These are phyloP conservation scores for Petrea volubilis DNA, from an alignment of 257 asterid genomes.

Conservation along the genomic window DNA sequence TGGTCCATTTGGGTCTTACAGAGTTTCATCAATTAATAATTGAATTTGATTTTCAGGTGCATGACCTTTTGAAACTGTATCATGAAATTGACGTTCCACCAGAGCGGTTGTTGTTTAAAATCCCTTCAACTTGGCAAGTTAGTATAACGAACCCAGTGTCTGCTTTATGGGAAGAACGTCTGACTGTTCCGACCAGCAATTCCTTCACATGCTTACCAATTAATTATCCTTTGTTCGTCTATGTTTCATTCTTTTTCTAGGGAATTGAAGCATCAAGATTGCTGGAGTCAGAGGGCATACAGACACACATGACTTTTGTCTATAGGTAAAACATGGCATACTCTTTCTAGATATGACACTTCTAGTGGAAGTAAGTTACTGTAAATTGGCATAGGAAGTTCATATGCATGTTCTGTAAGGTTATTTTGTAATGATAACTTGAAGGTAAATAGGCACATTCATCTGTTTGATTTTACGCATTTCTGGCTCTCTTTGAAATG, in stretches of 20 bases:
- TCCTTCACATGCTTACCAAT: not conserved
- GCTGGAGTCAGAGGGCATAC: slow-evolving; percentile 93
- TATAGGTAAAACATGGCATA: slow-evolving; percentile 60
- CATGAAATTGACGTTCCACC: slow-evolving; percentile 63
- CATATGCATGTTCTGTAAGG: not conserved
- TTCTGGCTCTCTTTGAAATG: not conserved
- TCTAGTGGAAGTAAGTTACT: no score
- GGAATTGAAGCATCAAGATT: slow-evolving; percentile 95
- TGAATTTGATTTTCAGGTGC: slow-evolving; percentile 56
- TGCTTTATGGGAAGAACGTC: not conserved
- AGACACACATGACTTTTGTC: slow-evolving; percentile 92
- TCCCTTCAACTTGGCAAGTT: slow-evolving; percentile 98
- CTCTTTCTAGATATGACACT: no score
- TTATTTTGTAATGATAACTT: no score
- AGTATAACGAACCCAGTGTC: slow-evolving; percentile 20
- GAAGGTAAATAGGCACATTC: no score
- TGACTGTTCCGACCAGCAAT: not conserved
- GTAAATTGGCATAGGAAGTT: no score
- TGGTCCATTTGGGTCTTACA: no score
- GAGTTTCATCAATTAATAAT: no score
- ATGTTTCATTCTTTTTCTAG: slow-evolving; percentile 35
- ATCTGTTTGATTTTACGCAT: no score
- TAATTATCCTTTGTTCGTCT: not conserved
- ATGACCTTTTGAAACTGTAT: slow-evolving; percentile 72
- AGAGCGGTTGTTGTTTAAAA: slow-evolving; percentile 82